Evolutionary conservation across 2,329 filamentous ascomycete species (phyloP).

Genomic region (Juglanconis oblonga): DNA sequence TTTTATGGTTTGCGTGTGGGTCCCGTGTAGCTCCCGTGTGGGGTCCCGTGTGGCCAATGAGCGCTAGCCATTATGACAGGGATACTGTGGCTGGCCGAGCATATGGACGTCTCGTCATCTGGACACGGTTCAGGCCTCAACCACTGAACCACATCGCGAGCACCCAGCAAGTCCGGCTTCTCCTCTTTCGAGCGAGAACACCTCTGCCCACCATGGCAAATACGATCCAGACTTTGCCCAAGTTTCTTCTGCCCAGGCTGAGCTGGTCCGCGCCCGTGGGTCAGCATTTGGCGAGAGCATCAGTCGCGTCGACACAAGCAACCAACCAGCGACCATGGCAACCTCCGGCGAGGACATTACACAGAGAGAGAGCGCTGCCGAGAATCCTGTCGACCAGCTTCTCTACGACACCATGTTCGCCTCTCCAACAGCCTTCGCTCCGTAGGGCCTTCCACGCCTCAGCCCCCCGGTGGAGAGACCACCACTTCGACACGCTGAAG

Average conservation of each 20-base stretch:
- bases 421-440: constrained; percentile 28
- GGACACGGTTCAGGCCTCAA: not conserved
- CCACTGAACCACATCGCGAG: not conserved
- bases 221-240: constrained; percentile 42
- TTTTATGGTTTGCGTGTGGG: constrained; percentile 11
- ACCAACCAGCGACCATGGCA: constrained; percentile 15
- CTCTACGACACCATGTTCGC: constrained; percentile 15
- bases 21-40: not conserved
- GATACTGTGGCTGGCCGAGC: not conserved
- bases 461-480: constrained; percentile 62
- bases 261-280: constrained; percentile 45
- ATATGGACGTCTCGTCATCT: constrained; percentile 10
- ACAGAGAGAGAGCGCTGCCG: constrained; percentile 8
- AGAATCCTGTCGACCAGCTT: not conserved
- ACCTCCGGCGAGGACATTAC: constrained; percentile 25
- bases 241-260: constrained; percentile 53
- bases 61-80: not conserved
- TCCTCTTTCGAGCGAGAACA: not conserved
- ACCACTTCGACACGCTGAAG: constrained; percentile 97
- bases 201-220: constrained; percentile 25
- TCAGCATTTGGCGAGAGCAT: constrained; percentile 27
- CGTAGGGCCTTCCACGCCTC: constrained; percentile 67
- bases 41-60: not conserved
- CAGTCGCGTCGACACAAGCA: constrained; percentile 19
- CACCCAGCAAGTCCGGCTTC: not conserved